Evolutionary conservation across 1,139 yeast species (phyloP).

Genomic region (Pichia sp.): DNA sequence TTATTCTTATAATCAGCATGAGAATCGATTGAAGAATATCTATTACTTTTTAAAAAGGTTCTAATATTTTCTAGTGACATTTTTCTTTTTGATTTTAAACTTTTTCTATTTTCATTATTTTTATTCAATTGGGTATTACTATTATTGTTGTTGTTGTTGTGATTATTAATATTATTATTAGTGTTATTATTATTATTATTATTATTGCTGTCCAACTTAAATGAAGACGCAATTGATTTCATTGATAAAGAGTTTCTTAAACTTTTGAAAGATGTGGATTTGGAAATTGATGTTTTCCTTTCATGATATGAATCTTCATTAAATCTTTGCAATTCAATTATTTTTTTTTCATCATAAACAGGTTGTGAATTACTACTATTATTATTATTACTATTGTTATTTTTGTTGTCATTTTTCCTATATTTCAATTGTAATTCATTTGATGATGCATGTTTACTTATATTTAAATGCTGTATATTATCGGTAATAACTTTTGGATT

Average conservation of each 20-base stretch:
- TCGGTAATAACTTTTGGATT: slow-evolving; percentile 1
- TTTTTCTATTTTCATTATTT: slow-evolving; percentile 10
- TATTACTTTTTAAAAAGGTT: slow-evolving; percentile 6
- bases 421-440: no score
- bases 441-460: not conserved
- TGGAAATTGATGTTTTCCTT: slow-evolving; percentile 5
- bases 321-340: no score
- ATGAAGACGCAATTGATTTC: slow-evolving; percentile 17
- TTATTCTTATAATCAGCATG: slow-evolving; percentile 24
- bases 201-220: not conserved
- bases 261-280: slow-evolving; percentile 18
- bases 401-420: not conserved
- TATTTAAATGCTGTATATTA: slow-evolving; percentile 1
- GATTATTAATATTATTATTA: not conserved
- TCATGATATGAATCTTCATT: not conserved
- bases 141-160: no score
- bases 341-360: no score
- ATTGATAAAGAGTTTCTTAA: slow-evolving; percentile 25
- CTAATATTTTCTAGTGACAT: slow-evolving; percentile 14
- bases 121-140: not conserved
- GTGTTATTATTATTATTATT: not conserved
- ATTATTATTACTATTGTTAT: not conserved
- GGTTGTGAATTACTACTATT: no score
- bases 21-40: slow-evolving; percentile 19
- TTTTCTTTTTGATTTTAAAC: slow-evolving; percentile 8